These are phyloP conservation scores for Phialemoniopsis sp. DNA, from an alignment of 2,329 filamentous ascomycete species.

Conservation along the genomic window DNA sequence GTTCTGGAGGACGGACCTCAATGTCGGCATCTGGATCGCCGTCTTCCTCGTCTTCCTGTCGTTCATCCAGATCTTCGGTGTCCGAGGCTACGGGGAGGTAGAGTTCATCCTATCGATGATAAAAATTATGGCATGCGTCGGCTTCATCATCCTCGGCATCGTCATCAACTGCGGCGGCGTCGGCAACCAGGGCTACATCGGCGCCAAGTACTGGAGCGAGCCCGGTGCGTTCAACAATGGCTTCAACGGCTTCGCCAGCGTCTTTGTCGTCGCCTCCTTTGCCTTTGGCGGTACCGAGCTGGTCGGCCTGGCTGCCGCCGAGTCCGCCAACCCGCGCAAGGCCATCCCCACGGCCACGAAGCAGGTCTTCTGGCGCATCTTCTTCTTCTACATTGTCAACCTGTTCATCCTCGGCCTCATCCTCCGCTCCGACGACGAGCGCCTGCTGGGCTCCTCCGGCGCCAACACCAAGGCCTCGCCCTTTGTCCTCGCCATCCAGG, in stretches of 20 bases:
- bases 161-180: slow-evolving; percentile 55
- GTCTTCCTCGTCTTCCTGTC: slow-evolving; percentile 47
- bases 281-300: slow-evolving; percentile 49
- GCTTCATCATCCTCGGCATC: slow-evolving; percentile 63
- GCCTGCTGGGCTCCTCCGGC: slow-evolving; percentile 30
- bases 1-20: slow-evolving; percentile 48
- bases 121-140: slow-evolving; percentile 54
- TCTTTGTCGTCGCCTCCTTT: slow-evolving; percentile 48
- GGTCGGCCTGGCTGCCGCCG: slow-evolving; percentile 47
- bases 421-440: slow-evolving; percentile 33
- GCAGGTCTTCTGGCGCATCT: slow-evolving; percentile 51
- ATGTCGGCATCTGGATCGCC: slow-evolving; percentile 50
- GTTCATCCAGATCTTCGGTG: slow-evolving; percentile 51
- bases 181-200: slow-evolving; percentile 53
- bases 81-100: slow-evolving; percentile 54
- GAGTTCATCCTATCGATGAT: slow-evolving; percentile 55
- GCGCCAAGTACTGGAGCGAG: slow-evolving; percentile 56
- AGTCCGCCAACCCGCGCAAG: slow-evolving; percentile 41
- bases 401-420: slow-evolving; percentile 49
- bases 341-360: slow-evolving; percentile 46
- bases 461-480: slow-evolving; percentile 41
- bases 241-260: slow-evolving; percentile 45
- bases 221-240: slow-evolving; percentile 49
- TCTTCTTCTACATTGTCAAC: slow-evolving; percentile 47
- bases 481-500: slow-evolving; percentile 46